phyloP scores from a whole-genome alignment of 352 stramenopile species.

The Phytopythium cucurbitacearum region DNA sequence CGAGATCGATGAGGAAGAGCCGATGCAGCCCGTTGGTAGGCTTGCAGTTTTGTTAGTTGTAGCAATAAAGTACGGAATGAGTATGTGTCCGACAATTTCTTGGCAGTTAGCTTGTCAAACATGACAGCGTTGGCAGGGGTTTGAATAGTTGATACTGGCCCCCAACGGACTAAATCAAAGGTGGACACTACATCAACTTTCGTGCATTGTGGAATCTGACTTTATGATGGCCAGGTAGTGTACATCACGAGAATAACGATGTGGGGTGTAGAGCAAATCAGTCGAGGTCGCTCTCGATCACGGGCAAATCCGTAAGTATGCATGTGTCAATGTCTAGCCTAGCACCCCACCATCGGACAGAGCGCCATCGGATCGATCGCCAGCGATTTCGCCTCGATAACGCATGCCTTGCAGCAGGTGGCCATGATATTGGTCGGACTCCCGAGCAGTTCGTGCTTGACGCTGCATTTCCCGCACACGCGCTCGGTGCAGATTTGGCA shows the following conservation, averaged over 20 bases:
- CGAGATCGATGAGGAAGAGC: background rate
- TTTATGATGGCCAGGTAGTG: background rate
- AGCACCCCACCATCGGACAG: conserved; percentile 20
- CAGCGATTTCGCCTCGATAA: conserved; percentile 27
- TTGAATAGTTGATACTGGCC: too few relatives aligned
- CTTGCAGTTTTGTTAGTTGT: too few relatives aligned
- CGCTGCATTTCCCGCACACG: conserved; percentile 33
- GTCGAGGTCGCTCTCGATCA: background rate
- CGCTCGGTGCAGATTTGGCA: conserved; percentile 30
- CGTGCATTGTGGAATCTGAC: background rate
- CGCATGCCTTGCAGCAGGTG: conserved; percentile 35
- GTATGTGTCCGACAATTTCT: too few relatives aligned
- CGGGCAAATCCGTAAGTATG: background rate
- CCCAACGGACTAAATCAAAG: too few relatives aligned
- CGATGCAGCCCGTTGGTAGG: too few relatives aligned
- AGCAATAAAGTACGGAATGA: too few relatives aligned
- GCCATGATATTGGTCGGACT: conserved; percentile 20
- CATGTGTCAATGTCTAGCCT: background rate
- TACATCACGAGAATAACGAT: background rate
- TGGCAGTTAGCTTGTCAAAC: too few relatives aligned
- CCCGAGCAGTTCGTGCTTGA: conserved; percentile 31
- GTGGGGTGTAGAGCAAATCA: background rate
- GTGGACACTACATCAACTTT: too few relatives aligned
- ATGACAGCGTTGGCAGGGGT: too few relatives aligned
- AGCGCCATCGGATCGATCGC: conserved; percentile 29